Conservation (phyloP, 495 filamentous ascomycete genomes). For the Penicillium roqueforti region DNA sequence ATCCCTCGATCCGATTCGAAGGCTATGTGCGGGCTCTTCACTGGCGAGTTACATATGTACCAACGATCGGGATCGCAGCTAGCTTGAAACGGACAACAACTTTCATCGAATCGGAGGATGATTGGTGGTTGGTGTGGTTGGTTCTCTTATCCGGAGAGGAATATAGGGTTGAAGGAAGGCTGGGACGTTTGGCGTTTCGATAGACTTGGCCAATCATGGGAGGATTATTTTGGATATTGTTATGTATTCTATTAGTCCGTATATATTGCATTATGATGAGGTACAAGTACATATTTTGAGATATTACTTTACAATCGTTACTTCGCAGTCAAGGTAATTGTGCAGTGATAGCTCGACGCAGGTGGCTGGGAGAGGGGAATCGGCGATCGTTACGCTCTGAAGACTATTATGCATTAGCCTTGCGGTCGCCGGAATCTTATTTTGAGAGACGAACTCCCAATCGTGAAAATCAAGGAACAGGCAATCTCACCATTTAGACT, state of each 20-base stretch:
- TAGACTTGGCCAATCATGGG: background rate
- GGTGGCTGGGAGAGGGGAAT: slow-evolving; percentile 1
- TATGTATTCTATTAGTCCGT: background rate
- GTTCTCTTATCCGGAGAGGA: background rate
- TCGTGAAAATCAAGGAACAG: background rate
- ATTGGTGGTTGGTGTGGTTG: background rate
- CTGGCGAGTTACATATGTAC: too few species aligned
- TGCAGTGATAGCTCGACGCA: background rate
- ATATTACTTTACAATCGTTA: background rate
- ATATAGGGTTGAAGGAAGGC: background rate
- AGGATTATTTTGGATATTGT: background rate
- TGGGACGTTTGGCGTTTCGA: background rate
- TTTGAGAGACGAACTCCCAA: background rate
- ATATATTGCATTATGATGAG: background rate
- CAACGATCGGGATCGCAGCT: background rate
- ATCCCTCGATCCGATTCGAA: slow-evolving; percentile 16
- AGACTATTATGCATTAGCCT: background rate
- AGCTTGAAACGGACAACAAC: background rate
- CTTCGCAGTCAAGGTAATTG: background rate
- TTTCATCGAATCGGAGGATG: background rate
- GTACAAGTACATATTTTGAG: background rate
- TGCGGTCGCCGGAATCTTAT: slow-evolving; percentile 3
- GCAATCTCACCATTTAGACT: background rate
- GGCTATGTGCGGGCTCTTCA: slow-evolving; percentile 3
- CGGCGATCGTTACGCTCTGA: background rate